Conservation (phyloP, 495 filamentous ascomycete species). For the Penicillium riverlandense region DNA sequence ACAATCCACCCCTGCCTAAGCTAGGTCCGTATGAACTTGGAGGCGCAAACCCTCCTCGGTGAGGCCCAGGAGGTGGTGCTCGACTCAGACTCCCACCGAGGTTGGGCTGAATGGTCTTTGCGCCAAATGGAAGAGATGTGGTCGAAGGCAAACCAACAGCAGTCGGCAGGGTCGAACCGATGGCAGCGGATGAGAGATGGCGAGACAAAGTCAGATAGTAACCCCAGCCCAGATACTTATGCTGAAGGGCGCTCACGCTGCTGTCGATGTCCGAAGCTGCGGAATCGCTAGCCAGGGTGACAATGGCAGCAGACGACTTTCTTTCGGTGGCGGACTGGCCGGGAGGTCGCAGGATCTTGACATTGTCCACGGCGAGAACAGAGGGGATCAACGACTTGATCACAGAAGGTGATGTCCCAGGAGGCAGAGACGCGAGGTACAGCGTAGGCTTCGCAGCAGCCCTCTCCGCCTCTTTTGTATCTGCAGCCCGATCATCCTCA, state of each 20-base stretch:
- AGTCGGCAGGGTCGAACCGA: constrained; percentile 47
- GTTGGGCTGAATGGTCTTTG: constrained; percentile 54
- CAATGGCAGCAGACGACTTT: constrained; percentile 74
- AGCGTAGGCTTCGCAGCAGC: constrained; percentile 81
- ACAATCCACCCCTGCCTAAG: constrained; percentile 30
- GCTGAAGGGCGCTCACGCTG: constrained; percentile 69
- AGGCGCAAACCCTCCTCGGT: constrained; percentile 73
- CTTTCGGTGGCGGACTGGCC: constrained; percentile 57
- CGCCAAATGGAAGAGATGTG: constrained; percentile 71
- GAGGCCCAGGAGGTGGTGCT: constrained; percentile 52
- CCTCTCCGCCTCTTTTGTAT: constrained; percentile 55
- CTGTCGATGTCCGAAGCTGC: constrained; percentile 79
- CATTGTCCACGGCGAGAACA: constrained; percentile 64
- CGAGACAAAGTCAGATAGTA: constrained; percentile 76
- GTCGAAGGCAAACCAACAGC: constrained; percentile 42
- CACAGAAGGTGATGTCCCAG: constrained; percentile 59
- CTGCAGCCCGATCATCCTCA: constrained; percentile 40
- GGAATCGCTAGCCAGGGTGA: constrained; percentile 78
- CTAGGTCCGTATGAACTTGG: constrained; percentile 57
- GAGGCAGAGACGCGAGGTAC: constrained; percentile 57
- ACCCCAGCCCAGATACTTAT: constrained; percentile 80
- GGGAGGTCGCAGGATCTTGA: constrained; percentile 62
- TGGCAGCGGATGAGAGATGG: constrained; percentile 77
- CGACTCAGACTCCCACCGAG: constrained; percentile 38
- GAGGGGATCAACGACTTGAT: constrained; percentile 68